A percentile compares a stretch with the other conserved stretches of the same genome.
These are phyloP conservation scores for Castanopsis chinensis DNA, from an alignment of 306 rosid genomes.

Conservation along the genomic window DNA sequence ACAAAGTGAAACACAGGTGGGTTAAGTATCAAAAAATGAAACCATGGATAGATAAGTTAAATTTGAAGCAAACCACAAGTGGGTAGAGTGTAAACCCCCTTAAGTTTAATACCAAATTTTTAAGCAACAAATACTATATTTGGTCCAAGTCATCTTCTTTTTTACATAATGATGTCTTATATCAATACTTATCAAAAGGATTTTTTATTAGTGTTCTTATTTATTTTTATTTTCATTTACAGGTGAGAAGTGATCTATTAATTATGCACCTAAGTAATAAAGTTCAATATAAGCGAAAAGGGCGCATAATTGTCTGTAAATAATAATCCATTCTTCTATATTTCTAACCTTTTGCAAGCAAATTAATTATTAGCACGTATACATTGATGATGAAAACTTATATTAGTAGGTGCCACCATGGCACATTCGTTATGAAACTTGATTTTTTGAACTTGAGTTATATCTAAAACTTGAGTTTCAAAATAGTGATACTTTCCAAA, in stretches of 20 bases:
- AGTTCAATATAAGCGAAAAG: slow-evolving; percentile 90
- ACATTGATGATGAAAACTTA: neutral
- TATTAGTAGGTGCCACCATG: too few relatives aligned
- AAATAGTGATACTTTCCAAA: too few relatives aligned
- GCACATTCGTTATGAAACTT: too few relatives aligned
- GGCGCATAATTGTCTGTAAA: slow-evolving; percentile 72
- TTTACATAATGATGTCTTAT: neutral
- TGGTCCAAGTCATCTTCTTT: too few relatives aligned
- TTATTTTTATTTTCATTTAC: slow-evolving; percentile 27
- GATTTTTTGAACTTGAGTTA: too few relatives aligned
- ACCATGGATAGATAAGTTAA: too few relatives aligned
- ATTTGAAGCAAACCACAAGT: too few relatives aligned
- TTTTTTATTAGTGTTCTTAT: neutral
- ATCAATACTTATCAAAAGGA: too few relatives aligned
- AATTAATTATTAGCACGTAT: neutral
- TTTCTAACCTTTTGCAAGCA: neutral
- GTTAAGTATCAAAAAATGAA: too few relatives aligned
- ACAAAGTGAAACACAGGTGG: too few relatives aligned
- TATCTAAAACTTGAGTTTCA: too few relatives aligned
- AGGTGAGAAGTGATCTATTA: slow-evolving; percentile 95
- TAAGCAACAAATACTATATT: neutral
- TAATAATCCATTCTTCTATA: slow-evolving; percentile 29
- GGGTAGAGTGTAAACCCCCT: too few relatives aligned
- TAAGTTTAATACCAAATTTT: neutral
- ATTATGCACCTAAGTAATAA: slow-evolving; percentile 98